Percentiles rank a stretch among this genome's conserved stretches.
phyloP scores from a whole-genome alignment of 139 green algal species.

The Chlamydomonas sp. region DNA sequence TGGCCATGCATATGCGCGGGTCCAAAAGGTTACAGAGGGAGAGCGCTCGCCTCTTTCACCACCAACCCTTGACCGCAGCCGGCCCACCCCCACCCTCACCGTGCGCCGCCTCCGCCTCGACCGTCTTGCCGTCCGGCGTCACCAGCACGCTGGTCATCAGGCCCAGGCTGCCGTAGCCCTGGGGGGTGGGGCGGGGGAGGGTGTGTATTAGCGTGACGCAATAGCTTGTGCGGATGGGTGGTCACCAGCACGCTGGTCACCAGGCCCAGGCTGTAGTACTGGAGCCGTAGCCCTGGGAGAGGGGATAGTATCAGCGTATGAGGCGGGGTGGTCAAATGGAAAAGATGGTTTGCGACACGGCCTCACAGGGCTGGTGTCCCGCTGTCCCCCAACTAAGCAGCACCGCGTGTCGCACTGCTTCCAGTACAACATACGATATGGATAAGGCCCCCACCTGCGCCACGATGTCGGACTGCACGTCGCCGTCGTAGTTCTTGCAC shows the following conservation, averaged over 20 bases:
- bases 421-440: neutral
- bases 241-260: constrained; percentile 96
- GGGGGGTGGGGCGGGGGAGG: neutral
- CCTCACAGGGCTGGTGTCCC: too few species aligned
- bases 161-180: constrained; percentile 93
- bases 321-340: too few species aligned
- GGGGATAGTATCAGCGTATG: too few species aligned
- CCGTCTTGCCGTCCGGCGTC: constrained; percentile 92
- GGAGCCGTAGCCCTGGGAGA: too few species aligned
- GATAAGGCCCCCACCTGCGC: constrained; percentile 65
- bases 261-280: constrained; percentile 92
- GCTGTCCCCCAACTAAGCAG: neutral
- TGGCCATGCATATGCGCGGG: too few species aligned
- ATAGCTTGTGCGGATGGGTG: constrained; percentile 61
- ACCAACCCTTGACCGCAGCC: neutral
- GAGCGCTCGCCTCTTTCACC: neutral
- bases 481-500: constrained; percentile 98
- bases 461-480: constrained; percentile 91
- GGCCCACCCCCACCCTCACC: constrained; percentile 54
- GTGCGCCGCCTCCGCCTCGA: constrained; percentile 96
- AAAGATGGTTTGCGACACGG: too few species aligned
- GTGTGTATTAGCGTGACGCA: too few species aligned
- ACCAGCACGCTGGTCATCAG: constrained; percentile 97
- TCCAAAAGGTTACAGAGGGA: neutral
- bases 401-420: neutral